phyloP scores from a whole-genome alignment of 1,139 yeast genomes.

The Taphrina flavorubra region DNA sequence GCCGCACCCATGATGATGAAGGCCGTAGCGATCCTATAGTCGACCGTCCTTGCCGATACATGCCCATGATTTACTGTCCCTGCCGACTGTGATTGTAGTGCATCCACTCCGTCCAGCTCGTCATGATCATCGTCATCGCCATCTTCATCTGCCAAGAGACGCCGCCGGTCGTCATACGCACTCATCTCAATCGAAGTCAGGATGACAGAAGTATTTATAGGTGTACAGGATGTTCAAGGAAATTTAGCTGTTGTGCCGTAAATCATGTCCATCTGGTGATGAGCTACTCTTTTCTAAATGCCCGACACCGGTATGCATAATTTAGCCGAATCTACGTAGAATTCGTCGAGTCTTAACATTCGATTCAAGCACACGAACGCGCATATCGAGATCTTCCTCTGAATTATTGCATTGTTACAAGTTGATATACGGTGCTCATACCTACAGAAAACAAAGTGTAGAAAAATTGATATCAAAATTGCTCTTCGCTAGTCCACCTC shows the following conservation, averaged over 20 bases:
- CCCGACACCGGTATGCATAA: not conserved
- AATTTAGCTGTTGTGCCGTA: not conserved
- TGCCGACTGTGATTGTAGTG: not conserved
- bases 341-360: too few relatives aligned
- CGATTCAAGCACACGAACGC: too few relatives aligned
- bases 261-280: too few relatives aligned
- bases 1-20: slow-evolving; percentile 55
- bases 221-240: too few relatives aligned
- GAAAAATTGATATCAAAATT: not conserved
- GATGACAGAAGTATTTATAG: not conserved
- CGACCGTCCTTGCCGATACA: not conserved
- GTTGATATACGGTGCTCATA: not conserved
- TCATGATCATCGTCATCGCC: slow-evolving; percentile 6
- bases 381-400: too few relatives aligned
- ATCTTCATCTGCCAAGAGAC: slow-evolving; percentile 18
- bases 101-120: not conserved
- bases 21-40: slow-evolving; percentile 17
- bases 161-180: slow-evolving; percentile 2
- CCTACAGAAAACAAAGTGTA: not conserved
- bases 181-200: not conserved
- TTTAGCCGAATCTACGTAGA: too few relatives aligned
- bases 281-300: not conserved
- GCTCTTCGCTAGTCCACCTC: slow-evolving; percentile 4
- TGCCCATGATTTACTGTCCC: too few relatives aligned
- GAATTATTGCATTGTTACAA: too few relatives aligned